Evolutionary conservation across 1,284 basidiomycete species (phyloP), one percentile per base, ranked within the genome.

Genomic region (Boletus sp.): DNA sequence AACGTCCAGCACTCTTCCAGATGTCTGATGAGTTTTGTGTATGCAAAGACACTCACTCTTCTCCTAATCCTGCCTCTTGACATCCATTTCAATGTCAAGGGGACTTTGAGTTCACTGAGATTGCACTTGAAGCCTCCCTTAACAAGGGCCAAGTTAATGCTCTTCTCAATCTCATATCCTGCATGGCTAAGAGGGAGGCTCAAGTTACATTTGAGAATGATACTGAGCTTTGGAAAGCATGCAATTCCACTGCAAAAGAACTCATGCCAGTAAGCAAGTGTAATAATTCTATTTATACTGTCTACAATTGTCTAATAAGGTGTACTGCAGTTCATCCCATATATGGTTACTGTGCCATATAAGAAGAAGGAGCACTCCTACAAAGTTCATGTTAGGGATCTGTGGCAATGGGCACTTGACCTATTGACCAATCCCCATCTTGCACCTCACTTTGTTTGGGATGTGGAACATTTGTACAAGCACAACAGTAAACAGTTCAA

Each of bases 331-430:
- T 43, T 43, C 40, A n/a, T 43, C n/a, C 21, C 19, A 23, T 27
- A 47, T 47, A 28, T 8, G 17, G 27, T 47, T 28, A 28, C 47
- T n/a, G 30, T 50, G 2, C 23, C 7, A 2, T 64, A 66, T 43
- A 60, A 58, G 23, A 44, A 40, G 25, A 37, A 60, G 31, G 2
- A 14, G 11, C 13, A 17, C 9, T 27, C 40, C 7, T 66, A 28
- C 3, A 23, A 58, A 9, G 51, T 66, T 13, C 54, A 66, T 40
- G 16, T 28, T 6, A 23, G 7, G 14, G 46, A 9, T 60, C 65
- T 16, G 23, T 75, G 71, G 71, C 60, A 73, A 3, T 77, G 73
- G 73, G 61, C 46, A 0, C 37, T 66, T 2, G 65, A 69, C 30
- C 60, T 72, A 1, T 21, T 77, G 1, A 44, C 58, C 3, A 68